Conservation (phyloP, 768 basidiomycete genomes). For the Termitomyces titanicus region DNA sequence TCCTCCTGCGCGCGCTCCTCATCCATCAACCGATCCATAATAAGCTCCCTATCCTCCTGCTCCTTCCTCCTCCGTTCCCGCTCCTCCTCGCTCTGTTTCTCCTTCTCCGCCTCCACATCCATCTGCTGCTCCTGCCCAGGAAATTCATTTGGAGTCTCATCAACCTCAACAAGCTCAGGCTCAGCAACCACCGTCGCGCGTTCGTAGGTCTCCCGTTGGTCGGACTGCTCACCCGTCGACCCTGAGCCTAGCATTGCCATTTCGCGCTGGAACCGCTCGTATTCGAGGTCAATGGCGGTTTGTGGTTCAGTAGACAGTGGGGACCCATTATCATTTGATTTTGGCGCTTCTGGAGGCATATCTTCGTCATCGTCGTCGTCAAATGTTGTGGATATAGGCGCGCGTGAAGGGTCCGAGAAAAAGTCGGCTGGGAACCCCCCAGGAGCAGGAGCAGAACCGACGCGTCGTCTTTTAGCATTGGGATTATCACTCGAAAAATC, state of each 20-base stretch:
- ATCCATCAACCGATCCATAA: slow-evolving; percentile 81
- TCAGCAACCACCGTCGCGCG: slow-evolving; percentile 72
- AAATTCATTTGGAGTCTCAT: slow-evolving; percentile 45
- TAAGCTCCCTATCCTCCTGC: slow-evolving; percentile 73
- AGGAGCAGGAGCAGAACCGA: slow-evolving; percentile 12
- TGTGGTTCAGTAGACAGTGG: slow-evolving; percentile 16
- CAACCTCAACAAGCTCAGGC: slow-evolving; percentile 43
- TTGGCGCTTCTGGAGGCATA: slow-evolving; percentile 22
- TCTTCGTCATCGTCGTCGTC: slow-evolving; percentile 42
- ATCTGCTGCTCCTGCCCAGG: slow-evolving; percentile 29
- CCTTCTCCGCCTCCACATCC: slow-evolving; percentile 22
- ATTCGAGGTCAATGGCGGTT: slow-evolving; percentile 60
- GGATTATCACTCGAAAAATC: slow-evolving; percentile 23
- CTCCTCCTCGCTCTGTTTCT: slow-evolving; percentile 36
- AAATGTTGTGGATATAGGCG: slow-evolving; percentile 31
- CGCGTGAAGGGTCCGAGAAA: slow-evolving; percentile 73
- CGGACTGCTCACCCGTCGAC: slow-evolving; percentile 26
- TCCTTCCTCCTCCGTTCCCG: slow-evolving; percentile 48
- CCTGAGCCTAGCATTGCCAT: slow-evolving; percentile 45
- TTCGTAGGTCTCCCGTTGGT: slow-evolving; percentile 51
- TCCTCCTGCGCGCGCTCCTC: slow-evolving; percentile 88
- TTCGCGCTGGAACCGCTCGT: slow-evolving; percentile 66
- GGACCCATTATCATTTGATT: slow-evolving; percentile 3
- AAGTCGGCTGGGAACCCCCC: slow-evolving; percentile 61
- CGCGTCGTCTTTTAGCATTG: slow-evolving; percentile 13